Evolutionary conservation across 176 grass and related monocot genomes (phyloP), one percentile per base, ranked within the genome.

Genomic region (Aegilops bicornis): DNA sequence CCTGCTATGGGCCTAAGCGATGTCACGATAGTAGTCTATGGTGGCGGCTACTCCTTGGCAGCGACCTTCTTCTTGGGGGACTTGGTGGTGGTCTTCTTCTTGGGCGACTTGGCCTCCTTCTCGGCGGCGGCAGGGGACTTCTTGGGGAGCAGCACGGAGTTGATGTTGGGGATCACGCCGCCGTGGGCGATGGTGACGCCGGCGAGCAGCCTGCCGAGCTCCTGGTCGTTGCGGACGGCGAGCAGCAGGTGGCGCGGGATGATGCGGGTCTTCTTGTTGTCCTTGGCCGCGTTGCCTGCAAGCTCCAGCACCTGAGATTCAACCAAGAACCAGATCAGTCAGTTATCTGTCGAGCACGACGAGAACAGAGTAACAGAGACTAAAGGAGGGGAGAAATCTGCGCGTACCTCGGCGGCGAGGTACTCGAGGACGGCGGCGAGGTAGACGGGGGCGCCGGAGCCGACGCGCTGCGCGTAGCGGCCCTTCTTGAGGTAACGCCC

Each of bases 401-500:
- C 0, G 42, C 42, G 2, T 48, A 68, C 81, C 82, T 83, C 81
- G 0, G 84, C 89, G 4, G 85, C 85, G 19, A 91, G 85, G 67
- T 87, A 90, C 69, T 87, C 89, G 47, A 84, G 85, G 32, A 87
- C 61, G 42, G 81, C 81, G 35, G 81, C 82, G 76, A 87, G 85
- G 76, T 87, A 80, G 36, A 87, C 85, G 10, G 89, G 81, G 29
- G 85, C 89, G 10, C 85, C 81, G 11, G 89, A 72, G 13, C 81
- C 85, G 29, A 90, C 79, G 73, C 89, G 89, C 36, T 90, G 63
- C 0, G 89, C 79, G 54, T 90, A 90, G 1, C 69, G 69, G 10
- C 93, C 93, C 33, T 88, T 90, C 90, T 95, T 95, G 14, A 95
- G 90, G 88, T 29, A 95, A 19, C 93, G 93, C 0, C 90, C 90